Evolutionary conservation across 108 stramenopile genomes (phyloP).

Genomic region (Cylindrotheca closterium): DNA sequence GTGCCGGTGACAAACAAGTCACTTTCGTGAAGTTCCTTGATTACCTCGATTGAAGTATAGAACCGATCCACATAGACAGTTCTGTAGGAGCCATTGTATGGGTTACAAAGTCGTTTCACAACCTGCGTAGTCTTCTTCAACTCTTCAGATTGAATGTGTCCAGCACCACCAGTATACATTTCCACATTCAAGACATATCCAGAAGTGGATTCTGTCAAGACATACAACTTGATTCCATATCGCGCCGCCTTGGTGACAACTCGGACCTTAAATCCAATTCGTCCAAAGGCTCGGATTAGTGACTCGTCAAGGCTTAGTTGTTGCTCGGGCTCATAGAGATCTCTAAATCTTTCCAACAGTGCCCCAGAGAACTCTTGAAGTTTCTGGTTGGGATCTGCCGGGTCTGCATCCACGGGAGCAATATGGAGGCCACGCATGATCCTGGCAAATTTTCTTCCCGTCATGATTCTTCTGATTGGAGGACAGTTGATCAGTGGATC

Average conservation of each 20-base stretch:
- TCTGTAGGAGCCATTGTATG: background rate
- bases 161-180: background rate
- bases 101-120: background rate
- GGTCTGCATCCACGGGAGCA: background rate
- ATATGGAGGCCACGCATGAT: slow-evolving; percentile 1
- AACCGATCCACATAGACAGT: slow-evolving; percentile 12
- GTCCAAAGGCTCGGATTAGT: background rate
- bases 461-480: background rate
- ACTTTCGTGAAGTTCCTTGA: slow-evolving; percentile 5
- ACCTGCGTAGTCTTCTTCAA: slow-evolving; percentile 2
- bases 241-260: background rate
- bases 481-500: background rate
- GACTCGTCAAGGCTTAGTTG: slow-evolving; percentile 9
- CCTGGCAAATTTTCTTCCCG: background rate
- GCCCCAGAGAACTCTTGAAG: background rate
- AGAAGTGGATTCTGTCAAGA: slow-evolving; percentile 2
- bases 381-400: background rate
- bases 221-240: slow-evolving; percentile 5
- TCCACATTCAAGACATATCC: background rate
- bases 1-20: slow-evolving; percentile 6
- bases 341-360: background rate
- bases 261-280: background rate
- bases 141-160: background rate
- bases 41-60: slow-evolving; percentile 3
- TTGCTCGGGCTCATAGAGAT: background rate